Evolutionary conservation across 768 basidiomycete species (phyloP).

Genomic region (Psilocybe subaeruginosa): DNA sequence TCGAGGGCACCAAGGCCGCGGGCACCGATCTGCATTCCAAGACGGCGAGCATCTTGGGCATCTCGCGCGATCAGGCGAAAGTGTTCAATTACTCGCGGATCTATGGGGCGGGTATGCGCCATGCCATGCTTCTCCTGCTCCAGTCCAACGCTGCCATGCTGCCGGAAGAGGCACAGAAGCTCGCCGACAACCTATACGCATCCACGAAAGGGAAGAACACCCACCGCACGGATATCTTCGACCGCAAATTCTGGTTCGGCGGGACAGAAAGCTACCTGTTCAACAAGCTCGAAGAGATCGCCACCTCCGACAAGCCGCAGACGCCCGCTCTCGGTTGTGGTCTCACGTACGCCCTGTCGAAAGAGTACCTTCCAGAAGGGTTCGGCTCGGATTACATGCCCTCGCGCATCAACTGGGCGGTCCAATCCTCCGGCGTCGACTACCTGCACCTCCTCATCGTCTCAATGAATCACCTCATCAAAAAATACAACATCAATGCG

Average conservation of each 20-base stretch:
- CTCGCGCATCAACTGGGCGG: slow-evolving; percentile 98
- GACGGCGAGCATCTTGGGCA: slow-evolving; percentile 90
- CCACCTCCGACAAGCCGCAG: slow-evolving; percentile 80
- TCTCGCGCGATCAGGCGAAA: slow-evolving; percentile 93
- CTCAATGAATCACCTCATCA: slow-evolving; percentile 87
- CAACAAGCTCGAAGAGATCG: slow-evolving; percentile 97
- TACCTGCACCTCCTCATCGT: slow-evolving; percentile 97
- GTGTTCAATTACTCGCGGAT: slow-evolving; percentile 99
- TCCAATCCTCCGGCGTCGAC: slow-evolving; percentile 97
- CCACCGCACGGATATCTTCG: slow-evolving; percentile 72
- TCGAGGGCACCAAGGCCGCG: slow-evolving; percentile 93
- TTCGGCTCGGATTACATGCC: slow-evolving; percentile 92
- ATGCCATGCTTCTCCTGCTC: slow-evolving; percentile 84
- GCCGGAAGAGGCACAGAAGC: slow-evolving; percentile 74
- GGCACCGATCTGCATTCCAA: slow-evolving; percentile 98
- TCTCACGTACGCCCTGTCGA: slow-evolving; percentile 91
- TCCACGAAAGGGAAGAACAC: slow-evolving; percentile 94
- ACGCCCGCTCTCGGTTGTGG: slow-evolving; percentile 96
- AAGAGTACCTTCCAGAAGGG: slow-evolving; percentile 79
- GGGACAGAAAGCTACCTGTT: slow-evolving; percentile 96
- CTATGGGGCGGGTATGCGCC: slow-evolving; percentile 97
- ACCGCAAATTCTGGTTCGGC: slow-evolving; percentile 92
- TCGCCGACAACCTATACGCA: slow-evolving; percentile 85
- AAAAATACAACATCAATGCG: slow-evolving; percentile 81
- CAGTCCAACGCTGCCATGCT: slow-evolving; percentile 84